Percentiles rank a stretch among this genome's conserved stretches.
phyloP scores from a whole-genome alignment of 805 yeast genomes.

The Myxozyma sirexii region DNA sequence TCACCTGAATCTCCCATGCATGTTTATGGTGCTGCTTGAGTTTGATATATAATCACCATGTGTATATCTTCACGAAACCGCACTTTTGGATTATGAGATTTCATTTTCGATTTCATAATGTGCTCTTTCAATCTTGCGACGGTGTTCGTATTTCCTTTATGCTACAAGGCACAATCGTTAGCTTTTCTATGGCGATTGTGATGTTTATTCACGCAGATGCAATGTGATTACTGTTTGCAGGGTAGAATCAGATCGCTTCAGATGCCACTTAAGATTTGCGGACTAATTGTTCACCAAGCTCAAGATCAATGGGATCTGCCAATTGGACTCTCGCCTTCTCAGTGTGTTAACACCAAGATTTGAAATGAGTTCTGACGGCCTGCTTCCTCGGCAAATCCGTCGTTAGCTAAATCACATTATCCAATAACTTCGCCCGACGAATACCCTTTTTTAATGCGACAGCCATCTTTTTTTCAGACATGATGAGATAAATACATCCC shows the following conservation, averaged over 20 bases:
- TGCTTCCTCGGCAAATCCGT: neutral
- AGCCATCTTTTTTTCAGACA: neutral
- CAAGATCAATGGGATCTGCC: slow-evolving; percentile 34
- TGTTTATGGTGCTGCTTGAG: slow-evolving; percentile 7
- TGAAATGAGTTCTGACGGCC: neutral
- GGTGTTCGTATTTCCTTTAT: slow-evolving; percentile 11
- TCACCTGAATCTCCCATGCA: neutral
- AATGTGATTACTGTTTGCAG: neutral
- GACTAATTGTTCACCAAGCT: slow-evolving; percentile 20
- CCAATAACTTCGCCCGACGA: neutral
- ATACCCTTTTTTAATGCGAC: neutral
- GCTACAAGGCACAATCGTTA: slow-evolving; percentile 19
- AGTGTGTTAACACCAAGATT: slow-evolving; percentile 12
- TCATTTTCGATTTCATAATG: neutral
- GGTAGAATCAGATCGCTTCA: neutral
- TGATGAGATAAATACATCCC: neutral
- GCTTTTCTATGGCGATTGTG: slow-evolving; percentile 31
- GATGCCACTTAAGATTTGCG: slow-evolving; percentile 25
- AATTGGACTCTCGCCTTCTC: slow-evolving; percentile 26
- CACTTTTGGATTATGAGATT: neutral
- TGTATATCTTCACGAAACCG: slow-evolving; percentile 25
- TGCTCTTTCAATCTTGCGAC: slow-evolving; percentile 9
- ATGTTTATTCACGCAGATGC: slow-evolving; percentile 24
- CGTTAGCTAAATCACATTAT: neutral
- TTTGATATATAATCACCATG: slow-evolving; percentile 19